Percentiles rank a stretch among this genome's conserved stretches.
These are phyloP conservation scores for Begonia peltatifolia DNA, from an alignment of 306 rosid species.

Conservation along the genomic window DNA sequence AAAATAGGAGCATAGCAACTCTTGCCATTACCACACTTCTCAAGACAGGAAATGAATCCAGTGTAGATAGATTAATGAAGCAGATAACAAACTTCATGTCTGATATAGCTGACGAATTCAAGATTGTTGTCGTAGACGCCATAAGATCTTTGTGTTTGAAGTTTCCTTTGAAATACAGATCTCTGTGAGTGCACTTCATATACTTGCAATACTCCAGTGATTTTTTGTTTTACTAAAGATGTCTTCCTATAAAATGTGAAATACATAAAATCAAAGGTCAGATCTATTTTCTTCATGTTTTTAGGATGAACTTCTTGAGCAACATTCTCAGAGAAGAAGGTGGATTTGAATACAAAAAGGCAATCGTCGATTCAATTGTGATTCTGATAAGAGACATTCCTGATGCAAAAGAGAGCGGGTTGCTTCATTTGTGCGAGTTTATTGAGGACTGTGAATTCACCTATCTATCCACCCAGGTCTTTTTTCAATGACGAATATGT, in stretches of 20 bases:
- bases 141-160: constrained; percentile 89
- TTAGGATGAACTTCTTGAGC: constrained; percentile 96
- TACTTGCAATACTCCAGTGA: no score
- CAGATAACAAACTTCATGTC: constrained; percentile 98
- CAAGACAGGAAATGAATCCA: constrained; percentile 97
- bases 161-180: constrained; percentile 86
- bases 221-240: no score
- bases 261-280: not conserved
- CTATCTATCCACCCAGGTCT: constrained; percentile 94
- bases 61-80: constrained; percentile 97
- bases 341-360: constrained; percentile 95
- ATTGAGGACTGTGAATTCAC: constrained; percentile 99
- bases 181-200: constrained; percentile 52
- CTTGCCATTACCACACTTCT: constrained; percentile 96
- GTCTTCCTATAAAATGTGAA: no score
- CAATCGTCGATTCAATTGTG: constrained; percentile 94
- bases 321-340: constrained; percentile 99
- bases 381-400: constrained; percentile 93
- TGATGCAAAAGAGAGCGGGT: constrained; percentile 88
- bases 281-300: constrained; percentile 4
- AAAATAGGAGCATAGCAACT: constrained; percentile 97
- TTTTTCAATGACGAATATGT: constrained; percentile 2
- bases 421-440: constrained; percentile 98
- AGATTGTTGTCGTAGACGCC: constrained; percentile 96
- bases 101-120: constrained; percentile 95